phyloP scores from a whole-genome alignment of 495 filamentous ascomycete genomes.

The Penicillium argentinense region DNA sequence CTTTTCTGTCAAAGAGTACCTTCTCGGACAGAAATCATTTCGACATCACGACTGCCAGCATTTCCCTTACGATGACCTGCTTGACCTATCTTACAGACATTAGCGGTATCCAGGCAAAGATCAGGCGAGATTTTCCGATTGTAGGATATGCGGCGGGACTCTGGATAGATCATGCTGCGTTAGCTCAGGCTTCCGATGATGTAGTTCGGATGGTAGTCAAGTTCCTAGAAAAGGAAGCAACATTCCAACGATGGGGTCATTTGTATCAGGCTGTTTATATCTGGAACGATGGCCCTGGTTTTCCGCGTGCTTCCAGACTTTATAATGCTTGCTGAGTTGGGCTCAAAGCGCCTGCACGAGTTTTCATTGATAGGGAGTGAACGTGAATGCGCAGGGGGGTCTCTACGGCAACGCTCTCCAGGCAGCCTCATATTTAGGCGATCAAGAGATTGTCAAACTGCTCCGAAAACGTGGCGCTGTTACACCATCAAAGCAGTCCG shows the following conservation, averaged over 20 bases:
- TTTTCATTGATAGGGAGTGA: constrained; percentile 18
- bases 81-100: constrained; percentile 30
- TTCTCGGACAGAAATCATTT: constrained; percentile 13
- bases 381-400: constrained; percentile 27
- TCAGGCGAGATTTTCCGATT: constrained; percentile 19
- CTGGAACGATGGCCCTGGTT: not conserved
- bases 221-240: constrained; percentile 13
- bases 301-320: constrained; percentile 2
- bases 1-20: constrained; percentile 31
- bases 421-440: constrained; percentile 14
- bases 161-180: constrained; percentile 19
- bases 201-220: too few relatives aligned
- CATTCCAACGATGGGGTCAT: constrained; percentile 13
- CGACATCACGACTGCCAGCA: constrained; percentile 14
- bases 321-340: constrained; percentile 16
- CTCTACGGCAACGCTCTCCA: constrained; percentile 26
- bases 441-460: constrained; percentile 9
- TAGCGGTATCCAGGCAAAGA: constrained; percentile 1
- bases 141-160: constrained; percentile 11
- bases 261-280: constrained; percentile 6
- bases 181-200: constrained; percentile 8
- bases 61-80: constrained; percentile 21
- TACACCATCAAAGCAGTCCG: too few relatives aligned
- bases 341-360: constrained; percentile 7
- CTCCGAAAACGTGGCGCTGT: too few relatives aligned